phyloP scores from a whole-genome alignment of 2,329 filamentous ascomycete genomes.

The Fusarium sp. region DNA sequence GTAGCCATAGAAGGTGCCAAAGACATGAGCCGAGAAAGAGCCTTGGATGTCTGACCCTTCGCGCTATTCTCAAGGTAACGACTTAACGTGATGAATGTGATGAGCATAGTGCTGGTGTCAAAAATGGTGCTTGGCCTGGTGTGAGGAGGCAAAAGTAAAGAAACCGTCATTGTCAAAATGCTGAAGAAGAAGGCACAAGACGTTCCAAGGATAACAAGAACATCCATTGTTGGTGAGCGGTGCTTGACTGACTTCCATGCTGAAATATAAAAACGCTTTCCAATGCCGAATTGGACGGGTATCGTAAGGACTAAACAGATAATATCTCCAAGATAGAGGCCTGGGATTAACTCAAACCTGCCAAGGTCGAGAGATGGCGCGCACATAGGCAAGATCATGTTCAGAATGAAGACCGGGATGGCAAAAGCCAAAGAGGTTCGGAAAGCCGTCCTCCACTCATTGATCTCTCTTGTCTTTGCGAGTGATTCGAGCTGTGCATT shows the following conservation, averaged over 20 bases:
- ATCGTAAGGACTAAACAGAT: constrained; percentile 85
- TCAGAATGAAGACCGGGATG: constrained; percentile 87
- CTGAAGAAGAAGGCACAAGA: constrained; percentile 98
- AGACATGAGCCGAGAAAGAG: constrained; percentile 92
- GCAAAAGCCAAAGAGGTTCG: constrained; percentile 80
- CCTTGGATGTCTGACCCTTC: constrained; percentile 95
- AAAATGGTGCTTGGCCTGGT: constrained; percentile 87
- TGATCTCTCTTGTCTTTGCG: constrained; percentile 95
- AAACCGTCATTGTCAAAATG: constrained; percentile 84
- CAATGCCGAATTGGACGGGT: constrained; percentile 95
- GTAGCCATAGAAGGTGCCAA: constrained; percentile 95
- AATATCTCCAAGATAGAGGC: constrained; percentile 88
- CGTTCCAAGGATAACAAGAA: constrained; percentile 91
- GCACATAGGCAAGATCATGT: constrained; percentile 94
- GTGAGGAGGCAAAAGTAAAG: constrained; percentile 77
- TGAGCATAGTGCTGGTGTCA: constrained; percentile 97
- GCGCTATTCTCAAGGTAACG: constrained; percentile 93
- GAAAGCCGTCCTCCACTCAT: constrained; percentile 88
- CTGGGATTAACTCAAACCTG: constrained; percentile 68
- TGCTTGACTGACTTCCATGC: constrained; percentile 95
- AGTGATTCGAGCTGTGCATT: constrained; percentile 96
- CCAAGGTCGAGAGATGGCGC: constrained; percentile 81
- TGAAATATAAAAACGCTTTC: constrained; percentile 89
- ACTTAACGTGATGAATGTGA: constrained; percentile 92
- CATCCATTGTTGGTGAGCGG: constrained; percentile 95